Evolutionary conservation across 106 monocot species (phyloP).

Genomic region (Dendrobium nobile): DNA sequence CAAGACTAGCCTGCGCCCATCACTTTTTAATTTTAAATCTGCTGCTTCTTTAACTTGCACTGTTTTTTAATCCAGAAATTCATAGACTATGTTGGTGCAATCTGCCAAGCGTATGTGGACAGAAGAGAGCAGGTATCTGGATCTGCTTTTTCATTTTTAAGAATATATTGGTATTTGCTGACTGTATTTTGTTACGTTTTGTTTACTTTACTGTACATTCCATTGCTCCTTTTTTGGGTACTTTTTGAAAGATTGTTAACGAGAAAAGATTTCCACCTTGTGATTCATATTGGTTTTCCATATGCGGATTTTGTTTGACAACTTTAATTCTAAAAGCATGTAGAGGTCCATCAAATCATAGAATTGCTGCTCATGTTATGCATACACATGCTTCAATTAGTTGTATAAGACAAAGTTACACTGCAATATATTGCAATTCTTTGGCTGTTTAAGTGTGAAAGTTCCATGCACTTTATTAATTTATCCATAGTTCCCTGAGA

Average conservation of each 20-base stretch:
- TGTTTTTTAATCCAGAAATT: slow-evolving; percentile 62
- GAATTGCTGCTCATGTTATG: background rate
- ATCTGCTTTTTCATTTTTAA: background rate
- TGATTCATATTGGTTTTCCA: background rate
- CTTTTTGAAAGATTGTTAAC: background rate
- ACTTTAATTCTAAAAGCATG: background rate
- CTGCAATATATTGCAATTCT: background rate
- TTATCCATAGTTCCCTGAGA: background rate
- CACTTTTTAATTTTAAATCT: slow-evolving; percentile 1
- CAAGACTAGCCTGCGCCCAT: background rate
- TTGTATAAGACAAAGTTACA: background rate
- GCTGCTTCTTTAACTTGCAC: background rate
- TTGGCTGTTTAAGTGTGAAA: background rate
- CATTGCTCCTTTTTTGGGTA: background rate
- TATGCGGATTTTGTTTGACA: background rate
- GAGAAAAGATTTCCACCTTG: background rate
- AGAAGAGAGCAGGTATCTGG: slow-evolving; percentile 89
- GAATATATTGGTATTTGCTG: background rate
- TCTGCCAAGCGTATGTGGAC: slow-evolving; percentile 85
- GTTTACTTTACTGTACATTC: background rate
- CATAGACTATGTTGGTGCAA: slow-evolving; percentile 89
- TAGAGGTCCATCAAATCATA: background rate
- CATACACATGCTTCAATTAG: background rate
- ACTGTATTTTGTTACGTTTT: background rate
- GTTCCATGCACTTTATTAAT: background rate